A percentile compares a stretch with the other conserved stretches of the same genome.
Evolutionary conservation across 2,329 filamentous ascomycete species (phyloP).

Genomic region (Penicillium psychrosexuale): DNA sequence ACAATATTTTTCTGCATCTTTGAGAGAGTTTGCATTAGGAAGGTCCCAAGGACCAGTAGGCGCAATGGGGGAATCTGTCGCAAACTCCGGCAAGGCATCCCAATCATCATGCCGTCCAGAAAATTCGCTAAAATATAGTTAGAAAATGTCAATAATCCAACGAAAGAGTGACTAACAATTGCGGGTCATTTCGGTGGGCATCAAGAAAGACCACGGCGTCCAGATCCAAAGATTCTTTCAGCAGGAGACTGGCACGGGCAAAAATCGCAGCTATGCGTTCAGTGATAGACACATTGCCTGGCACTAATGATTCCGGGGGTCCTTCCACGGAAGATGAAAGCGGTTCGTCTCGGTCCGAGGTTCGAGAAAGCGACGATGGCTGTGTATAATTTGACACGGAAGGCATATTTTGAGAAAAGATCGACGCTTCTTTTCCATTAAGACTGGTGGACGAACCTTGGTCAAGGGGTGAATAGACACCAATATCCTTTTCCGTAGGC

Average conservation of each 20-base stretch:
- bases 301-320: not conserved
- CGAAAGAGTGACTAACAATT: constrained; percentile 18
- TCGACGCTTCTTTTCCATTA: not conserved
- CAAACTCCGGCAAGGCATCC: constrained; percentile 18
- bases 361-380: constrained; percentile 4
- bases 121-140: constrained; percentile 12
- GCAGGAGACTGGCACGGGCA: constrained; percentile 43
- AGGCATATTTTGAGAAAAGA: not conserved
- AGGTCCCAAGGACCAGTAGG: not conserved
- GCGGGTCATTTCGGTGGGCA: constrained; percentile 22
- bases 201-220: constrained; percentile 39
- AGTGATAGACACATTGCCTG: constrained; percentile 13
- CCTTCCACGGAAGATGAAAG: not conserved
- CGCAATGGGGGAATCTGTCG: not conserved
- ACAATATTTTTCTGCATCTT: constrained; percentile 13
- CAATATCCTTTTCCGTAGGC: not conserved
- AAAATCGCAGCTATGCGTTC: constrained; percentile 35
- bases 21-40: not conserved
- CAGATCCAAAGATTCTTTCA: constrained; percentile 44
- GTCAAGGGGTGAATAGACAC: not conserved
- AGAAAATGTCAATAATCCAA: not conserved
- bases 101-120: constrained; percentile 19
- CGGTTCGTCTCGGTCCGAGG: not conserved
- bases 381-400: not conserved
- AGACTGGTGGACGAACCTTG: not conserved